These are phyloP conservation scores for Trifolium subterraneum DNA, from an alignment of 306 rosid genomes.

Conservation along the genomic window DNA sequence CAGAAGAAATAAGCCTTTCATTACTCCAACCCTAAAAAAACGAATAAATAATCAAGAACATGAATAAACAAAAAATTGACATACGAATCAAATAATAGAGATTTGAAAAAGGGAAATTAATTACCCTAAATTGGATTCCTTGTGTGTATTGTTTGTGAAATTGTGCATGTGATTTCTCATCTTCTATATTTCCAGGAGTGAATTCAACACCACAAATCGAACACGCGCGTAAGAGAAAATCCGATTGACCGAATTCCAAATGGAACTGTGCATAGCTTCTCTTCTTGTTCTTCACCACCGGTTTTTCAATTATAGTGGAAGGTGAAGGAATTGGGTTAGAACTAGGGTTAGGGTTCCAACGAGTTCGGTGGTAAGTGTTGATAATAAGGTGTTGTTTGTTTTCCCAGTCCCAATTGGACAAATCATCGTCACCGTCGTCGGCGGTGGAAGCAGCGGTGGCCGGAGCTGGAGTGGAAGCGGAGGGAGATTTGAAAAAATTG, in stretches of 20 bases:
- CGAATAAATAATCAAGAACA: neutral
- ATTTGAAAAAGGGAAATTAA: neutral
- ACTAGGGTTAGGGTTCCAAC: constrained; percentile 39
- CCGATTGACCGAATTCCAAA: constrained; percentile 82
- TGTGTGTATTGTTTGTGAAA: constrained; percentile 67
- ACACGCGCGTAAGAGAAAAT: constrained; percentile 67
- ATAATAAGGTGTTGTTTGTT: constrained; percentile 49
- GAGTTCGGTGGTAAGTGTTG: constrained; percentile 54
- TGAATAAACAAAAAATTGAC: neutral
- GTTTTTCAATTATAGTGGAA: constrained; percentile 31
- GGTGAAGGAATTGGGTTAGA: constrained; percentile 17
- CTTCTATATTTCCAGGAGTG: constrained; percentile 65
- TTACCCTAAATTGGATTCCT: constrained; percentile 77
- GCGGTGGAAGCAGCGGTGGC: constrained; percentile 3
- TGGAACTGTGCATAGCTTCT: constrained; percentile 83
- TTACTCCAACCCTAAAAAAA: constrained; percentile 69
- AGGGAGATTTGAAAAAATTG: constrained; percentile 64
- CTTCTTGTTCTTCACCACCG: constrained; percentile 71
- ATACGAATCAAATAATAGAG: neutral
- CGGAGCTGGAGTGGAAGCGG: neutral
- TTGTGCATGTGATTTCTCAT: constrained; percentile 72
- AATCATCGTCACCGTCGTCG: constrained; percentile 42
- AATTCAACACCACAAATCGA: constrained; percentile 66
- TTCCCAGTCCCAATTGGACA: constrained; percentile 62
- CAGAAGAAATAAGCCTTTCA: constrained; percentile 52